A percentile compares a stretch with the other conserved stretches of the same genome.
phyloP scores from a whole-genome alignment of 1,284 basidiomycete species.

The Leccinum griseonigrum region DNA sequence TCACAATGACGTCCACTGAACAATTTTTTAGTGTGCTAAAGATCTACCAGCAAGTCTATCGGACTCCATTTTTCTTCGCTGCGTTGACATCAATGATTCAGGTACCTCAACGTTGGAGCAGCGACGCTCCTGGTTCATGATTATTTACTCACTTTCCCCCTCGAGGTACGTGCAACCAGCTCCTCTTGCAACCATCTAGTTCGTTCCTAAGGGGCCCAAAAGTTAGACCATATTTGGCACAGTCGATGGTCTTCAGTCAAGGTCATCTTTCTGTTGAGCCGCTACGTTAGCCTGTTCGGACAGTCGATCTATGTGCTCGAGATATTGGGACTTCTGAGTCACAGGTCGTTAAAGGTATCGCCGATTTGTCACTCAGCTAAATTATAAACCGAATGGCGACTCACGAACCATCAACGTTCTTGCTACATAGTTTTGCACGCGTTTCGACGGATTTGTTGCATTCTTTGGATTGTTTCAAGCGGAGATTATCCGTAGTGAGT shows the following conservation, averaged over 20 bases:
- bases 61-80: background rate
- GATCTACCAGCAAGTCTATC: background rate
- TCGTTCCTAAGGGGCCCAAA: background rate
- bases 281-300: background rate
- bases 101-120: background rate
- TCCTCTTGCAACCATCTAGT: background rate
- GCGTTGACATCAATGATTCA: background rate
- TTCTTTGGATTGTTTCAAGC: background rate
- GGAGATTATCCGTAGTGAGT: background rate
- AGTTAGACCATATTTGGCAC: background rate
- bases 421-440: background rate
- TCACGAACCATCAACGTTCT: background rate
- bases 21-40: background rate
- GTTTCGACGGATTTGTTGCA: background rate
- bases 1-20: background rate
- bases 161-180: background rate
- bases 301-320: background rate
- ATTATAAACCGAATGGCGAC: background rate
- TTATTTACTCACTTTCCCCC: background rate
- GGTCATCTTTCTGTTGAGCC: background rate
- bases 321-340: background rate
- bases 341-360: background rate
- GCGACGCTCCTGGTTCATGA: background rate
- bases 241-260: background rate
- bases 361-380: background rate